phyloP scores from a whole-genome alignment of 805 yeast species.

The Yarrowia sp. region DNA sequence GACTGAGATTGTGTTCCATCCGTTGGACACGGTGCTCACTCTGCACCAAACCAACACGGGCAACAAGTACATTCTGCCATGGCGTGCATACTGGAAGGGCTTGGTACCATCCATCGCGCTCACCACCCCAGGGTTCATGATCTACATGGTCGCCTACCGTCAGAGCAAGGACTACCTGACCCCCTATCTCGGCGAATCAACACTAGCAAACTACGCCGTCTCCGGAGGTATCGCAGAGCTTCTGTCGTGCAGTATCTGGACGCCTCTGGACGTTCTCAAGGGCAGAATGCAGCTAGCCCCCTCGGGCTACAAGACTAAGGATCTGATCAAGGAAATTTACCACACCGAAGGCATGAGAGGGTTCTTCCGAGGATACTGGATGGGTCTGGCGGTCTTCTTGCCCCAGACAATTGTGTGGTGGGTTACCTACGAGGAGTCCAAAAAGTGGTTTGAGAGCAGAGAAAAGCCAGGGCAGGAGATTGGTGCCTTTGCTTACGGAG shows the following conservation, averaged over 20 bases:
- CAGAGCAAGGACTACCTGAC: constrained; percentile 37
- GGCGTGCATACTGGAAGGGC: constrained; percentile 41
- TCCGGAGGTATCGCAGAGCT: constrained; percentile 41
- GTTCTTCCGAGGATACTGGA: constrained; percentile 67
- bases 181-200: constrained; percentile 36
- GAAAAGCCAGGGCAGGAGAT: neutral
- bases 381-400: constrained; percentile 44
- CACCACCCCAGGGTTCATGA: constrained; percentile 41
- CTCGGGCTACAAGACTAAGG: constrained; percentile 26
- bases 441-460: neutral
- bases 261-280: constrained; percentile 43
- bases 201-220: constrained; percentile 37
- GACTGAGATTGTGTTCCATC: constrained; percentile 41
- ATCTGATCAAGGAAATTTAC: constrained; percentile 42
- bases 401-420: constrained; percentile 46
- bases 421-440: constrained; percentile 32
- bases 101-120: constrained; percentile 39
- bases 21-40: constrained; percentile 42
- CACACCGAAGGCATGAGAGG: constrained; percentile 70
- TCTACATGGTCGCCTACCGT: constrained; percentile 40
- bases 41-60: constrained; percentile 40
- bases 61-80: constrained; percentile 36
- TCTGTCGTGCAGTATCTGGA: constrained; percentile 39
- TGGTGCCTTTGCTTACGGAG: constrained; percentile 19
- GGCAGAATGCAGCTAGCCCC: constrained; percentile 41